These are phyloP conservation scores for Cordia subcordata DNA, from an alignment of 257 asterid species.

Conservation along the genomic window DNA sequence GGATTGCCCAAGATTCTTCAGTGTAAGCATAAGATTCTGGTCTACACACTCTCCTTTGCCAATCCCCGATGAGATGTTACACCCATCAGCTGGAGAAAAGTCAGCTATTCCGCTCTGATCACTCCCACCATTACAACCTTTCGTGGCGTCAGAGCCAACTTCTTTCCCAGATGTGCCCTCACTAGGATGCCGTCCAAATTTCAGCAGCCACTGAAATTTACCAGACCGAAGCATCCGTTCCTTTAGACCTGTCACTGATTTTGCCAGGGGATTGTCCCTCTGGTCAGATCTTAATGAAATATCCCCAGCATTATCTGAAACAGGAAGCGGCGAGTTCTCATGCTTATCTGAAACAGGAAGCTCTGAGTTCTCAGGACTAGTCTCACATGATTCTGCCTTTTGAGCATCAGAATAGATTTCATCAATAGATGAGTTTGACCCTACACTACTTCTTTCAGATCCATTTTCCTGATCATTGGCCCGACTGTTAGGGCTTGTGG, in stretches of 20 bases:
- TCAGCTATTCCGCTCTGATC: slow-evolving; percentile 8
- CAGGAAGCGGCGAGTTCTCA: slow-evolving; percentile 35
- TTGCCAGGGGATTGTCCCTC: slow-evolving; percentile 25
- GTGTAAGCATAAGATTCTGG: slow-evolving; percentile 29
- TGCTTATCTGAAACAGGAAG: slow-evolving; percentile 37
- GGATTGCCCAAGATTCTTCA: slow-evolving; percentile 38
- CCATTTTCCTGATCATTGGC: slow-evolving; percentile 31
- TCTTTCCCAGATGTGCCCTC: slow-evolving; percentile 32
- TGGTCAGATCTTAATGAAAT: slow-evolving; percentile 23
- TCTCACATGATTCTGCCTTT: slow-evolving; percentile 18
- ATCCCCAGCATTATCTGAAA: slow-evolving; percentile 30
- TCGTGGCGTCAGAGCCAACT: slow-evolving; percentile 15
- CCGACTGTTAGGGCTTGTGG: slow-evolving; percentile 38
- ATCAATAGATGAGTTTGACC: slow-evolving; percentile 44
- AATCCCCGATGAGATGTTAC: slow-evolving; percentile 12
- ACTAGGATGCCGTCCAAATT: slow-evolving; percentile 34
- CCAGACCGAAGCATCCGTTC: slow-evolving; percentile 30
- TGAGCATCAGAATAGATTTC: slow-evolving; percentile 31
- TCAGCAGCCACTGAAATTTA: slow-evolving; percentile 41
- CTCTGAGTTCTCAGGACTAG: slow-evolving; percentile 24
- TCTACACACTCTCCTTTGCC: slow-evolving; percentile 36
- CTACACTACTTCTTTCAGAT: slow-evolving; percentile 57
- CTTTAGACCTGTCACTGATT: slow-evolving; percentile 13
- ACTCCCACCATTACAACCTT: slow-evolving; percentile 11
- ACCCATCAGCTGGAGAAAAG: slow-evolving; percentile 8